Percentiles rank a stretch among this genome's conserved stretches.
These are phyloP conservation scores for Trypanosomatidae sp. DNA, from an alignment of 208 protist genomes.

Conservation along the genomic window DNA sequence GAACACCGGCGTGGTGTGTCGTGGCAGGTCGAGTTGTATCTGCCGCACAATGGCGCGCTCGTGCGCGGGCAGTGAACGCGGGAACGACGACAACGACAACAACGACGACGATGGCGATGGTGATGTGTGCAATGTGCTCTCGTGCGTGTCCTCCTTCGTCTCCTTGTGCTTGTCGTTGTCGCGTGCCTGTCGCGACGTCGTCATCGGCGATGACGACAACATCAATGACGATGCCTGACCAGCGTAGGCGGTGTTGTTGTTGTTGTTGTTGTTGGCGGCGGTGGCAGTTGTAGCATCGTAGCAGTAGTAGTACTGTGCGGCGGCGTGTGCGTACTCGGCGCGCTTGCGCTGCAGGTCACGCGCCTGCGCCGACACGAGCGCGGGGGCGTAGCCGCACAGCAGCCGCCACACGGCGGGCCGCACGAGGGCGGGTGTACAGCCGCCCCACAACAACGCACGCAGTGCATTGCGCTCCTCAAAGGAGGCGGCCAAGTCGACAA, in stretches of 20 bases:
- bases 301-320: conserved; percentile 35
- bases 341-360: conserved; percentile 51
- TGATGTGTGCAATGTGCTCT: too few species aligned
- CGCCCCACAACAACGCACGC: conserved; percentile 31
- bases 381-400: conserved; percentile 24
- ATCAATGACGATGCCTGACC: not conserved
- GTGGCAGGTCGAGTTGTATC: conserved; percentile 64
- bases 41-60: conserved; percentile 50
- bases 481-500: conserved; percentile 15
- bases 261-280: not conserved
- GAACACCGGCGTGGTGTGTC: conserved; percentile 49
- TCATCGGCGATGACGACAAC: too few species aligned
- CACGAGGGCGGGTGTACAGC: conserved; percentile 17
- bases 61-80: conserved; percentile 14
- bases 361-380: conserved; percentile 16
- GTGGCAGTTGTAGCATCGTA: too few species aligned
- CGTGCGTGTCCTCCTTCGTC: not conserved
- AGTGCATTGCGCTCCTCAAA: conserved; percentile 32
- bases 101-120: not conserved
- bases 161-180: too few species aligned
- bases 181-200: too few species aligned
- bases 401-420: conserved; percentile 53
- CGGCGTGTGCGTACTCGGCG: conserved; percentile 33
- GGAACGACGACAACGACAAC: not conserved
- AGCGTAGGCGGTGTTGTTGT: not conserved